Evolutionary conservation across 805 yeast species (phyloP), one percentile per base, ranked within the genome.

Genomic region (Candida morakotiae): DNA sequence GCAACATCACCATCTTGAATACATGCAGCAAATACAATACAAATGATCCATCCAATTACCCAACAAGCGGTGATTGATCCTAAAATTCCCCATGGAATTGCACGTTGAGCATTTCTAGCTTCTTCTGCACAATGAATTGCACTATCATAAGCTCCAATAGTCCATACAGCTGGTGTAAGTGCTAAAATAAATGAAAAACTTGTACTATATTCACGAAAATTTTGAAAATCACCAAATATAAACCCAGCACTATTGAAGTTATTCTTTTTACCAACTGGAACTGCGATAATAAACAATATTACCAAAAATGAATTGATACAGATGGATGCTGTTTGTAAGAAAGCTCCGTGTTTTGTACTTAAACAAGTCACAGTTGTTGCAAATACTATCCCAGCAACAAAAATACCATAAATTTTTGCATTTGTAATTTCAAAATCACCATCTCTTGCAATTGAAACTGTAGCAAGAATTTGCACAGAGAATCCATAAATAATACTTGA

Each of bases 81-180:
- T 18, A 75, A 60, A 33, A 82, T 81, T 29, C 86, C 87, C 35
- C 74, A 58, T 3, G 88, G 87, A 5, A 80, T 81, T 9, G 84
- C 77, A 33, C 64, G 65, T 3, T 77, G 63, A 16, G 87, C 82
- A 50, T 79, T 74, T 37, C 66, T 64, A 20, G 83, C 82, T 55
- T 82, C 87, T 55, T 82, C 88, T 17, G 82, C 68, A 75, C 79
- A 75, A 60, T 82, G 87, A 36, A 81, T 78, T 48, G 82, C 78
- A 7, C 84, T 74, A 54, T 82, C 88, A 54, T 80, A 81, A 0
- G 83, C 79, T 19, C 84, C 83, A 53, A 81, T 80, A 14, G 85
- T 79, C 88, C 89, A 83, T 40, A 81, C 73, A 1, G 81, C 78
- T 0, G 86, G 80, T 75, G 79, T 71, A 71, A 78, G 75, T 10